Evolutionary conservation across 139 green algal genomes (phyloP), one percentile per base, ranked within the genome.

Genomic region (Tetradesmus obliquus): DNA sequence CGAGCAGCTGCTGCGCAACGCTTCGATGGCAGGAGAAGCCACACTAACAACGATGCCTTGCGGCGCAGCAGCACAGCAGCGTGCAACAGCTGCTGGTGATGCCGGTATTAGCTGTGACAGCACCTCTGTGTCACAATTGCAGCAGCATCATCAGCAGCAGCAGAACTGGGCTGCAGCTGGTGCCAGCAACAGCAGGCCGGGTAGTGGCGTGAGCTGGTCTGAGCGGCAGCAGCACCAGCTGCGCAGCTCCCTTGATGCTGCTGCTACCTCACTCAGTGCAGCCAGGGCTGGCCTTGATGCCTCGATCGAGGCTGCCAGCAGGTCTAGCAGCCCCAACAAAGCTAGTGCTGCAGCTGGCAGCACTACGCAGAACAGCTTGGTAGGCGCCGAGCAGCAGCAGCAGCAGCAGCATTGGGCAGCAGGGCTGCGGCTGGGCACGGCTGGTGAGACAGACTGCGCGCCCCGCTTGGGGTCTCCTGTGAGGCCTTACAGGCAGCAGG

Each of bases 1-100:
- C 22, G 74, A 91, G 55, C 66, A 84, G 87, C 74, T 91, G 19
- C 87, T 91, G 22, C 13, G 45, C 57, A 74, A 20, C 20, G 71
- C 87, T 58, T 6, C 45, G 55, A 55, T 19, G 15, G n/a, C 58
- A 55, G 84, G 7, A 88, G 55, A 84, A 20, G 79, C 45, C 81
- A 57, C 5, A 4, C 53, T 71, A 7, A 10, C 54, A 10, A n/a
- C 10, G 53, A 17, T 71, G 32, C 81, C 81, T 55, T 12, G 17
- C 54, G 24, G 15, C 0, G 1, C 53, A 24, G 81, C 81, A 53
- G 53, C 80, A 86, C 72, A 81, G 2, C 76, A 82, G 1, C 24
- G 54, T 22, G 3, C 0, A 6, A 0, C 5, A 19, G 76, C 76
- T 55, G n/a, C 76, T 55, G n/a, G 3, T 17, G 76, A 17, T 4